Conservation (phyloP, 1,284 basidiomycete species). For the Athelia psychrophila region DNA sequence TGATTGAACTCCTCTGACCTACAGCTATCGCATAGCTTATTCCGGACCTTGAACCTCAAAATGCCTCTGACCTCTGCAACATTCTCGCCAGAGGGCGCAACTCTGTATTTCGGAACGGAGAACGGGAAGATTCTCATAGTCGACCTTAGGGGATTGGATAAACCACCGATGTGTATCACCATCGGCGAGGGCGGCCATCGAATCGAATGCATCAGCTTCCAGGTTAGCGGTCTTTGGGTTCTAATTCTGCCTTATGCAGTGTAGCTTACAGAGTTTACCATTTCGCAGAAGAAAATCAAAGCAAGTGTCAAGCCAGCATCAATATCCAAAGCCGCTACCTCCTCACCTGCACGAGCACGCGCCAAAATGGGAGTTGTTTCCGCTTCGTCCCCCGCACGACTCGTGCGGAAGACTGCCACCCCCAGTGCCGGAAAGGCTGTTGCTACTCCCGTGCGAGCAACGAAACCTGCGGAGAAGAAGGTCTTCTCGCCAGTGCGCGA, state of each 20-base stretch:
- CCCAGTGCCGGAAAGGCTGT: slow-evolving; percentile 8
- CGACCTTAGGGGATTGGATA: slow-evolving; percentile 62
- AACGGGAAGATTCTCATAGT: slow-evolving; percentile 58
- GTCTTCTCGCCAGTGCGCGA: slow-evolving; percentile 39
- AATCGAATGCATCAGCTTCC: slow-evolving; percentile 52
- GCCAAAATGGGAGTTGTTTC: slow-evolving; percentile 5
- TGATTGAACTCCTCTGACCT: background rate
- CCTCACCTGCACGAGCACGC: slow-evolving; percentile 5
- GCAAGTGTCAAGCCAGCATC: slow-evolving; percentile 3
- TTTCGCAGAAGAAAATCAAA: slow-evolving; percentile 35
- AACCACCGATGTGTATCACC: slow-evolving; percentile 48
- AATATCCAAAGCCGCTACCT: background rate
- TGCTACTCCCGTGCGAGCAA: slow-evolving; percentile 17
- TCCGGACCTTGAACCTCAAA: slow-evolving; percentile 52
- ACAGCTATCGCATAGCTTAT: slow-evolving; percentile 37
- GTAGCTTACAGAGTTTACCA: background rate
- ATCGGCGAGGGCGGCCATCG: slow-evolving; percentile 45
- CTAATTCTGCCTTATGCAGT: background rate
- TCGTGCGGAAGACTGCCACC: slow-evolving; percentile 11
- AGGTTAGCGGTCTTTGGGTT: slow-evolving; percentile 37
- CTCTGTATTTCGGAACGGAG: slow-evolving; percentile 61
- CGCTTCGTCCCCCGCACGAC: slow-evolving; percentile 19
- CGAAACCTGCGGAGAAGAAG: slow-evolving; percentile 20
- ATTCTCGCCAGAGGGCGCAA: slow-evolving; percentile 67
- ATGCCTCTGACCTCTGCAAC: slow-evolving; percentile 50